Evolutionary conservation across 129 eudicot species (phyloP).

Genomic region (Flaveria ramosissima): DNA sequence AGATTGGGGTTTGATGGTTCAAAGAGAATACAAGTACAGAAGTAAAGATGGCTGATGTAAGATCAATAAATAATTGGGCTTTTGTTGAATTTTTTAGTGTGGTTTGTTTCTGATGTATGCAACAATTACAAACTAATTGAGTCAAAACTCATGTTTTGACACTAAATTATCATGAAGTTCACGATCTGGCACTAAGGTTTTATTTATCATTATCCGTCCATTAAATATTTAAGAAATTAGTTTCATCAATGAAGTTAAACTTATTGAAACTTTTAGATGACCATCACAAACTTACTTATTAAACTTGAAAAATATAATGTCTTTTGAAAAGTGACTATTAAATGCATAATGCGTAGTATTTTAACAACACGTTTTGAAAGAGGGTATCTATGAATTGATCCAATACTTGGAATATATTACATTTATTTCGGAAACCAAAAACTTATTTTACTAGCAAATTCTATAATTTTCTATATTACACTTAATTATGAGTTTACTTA

Average conservation of each 20-base stretch:
- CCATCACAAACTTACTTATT: no score
- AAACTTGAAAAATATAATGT: no score
- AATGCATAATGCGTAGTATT: no score
- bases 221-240: no score
- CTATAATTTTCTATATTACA: not conserved
- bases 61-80: conserved; percentile 34
- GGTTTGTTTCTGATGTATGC: conserved; percentile 41
- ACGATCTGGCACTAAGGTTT: conserved; percentile 19
- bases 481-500: no score
- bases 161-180: not conserved
- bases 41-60: conserved; percentile 43
- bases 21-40: conserved; percentile 35
- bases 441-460: not conserved
- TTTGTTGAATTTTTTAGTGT: conserved; percentile 29
- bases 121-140: conserved; percentile 1
- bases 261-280: no score
- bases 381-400: no score
- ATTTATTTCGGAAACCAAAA: not conserved
- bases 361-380: no score
- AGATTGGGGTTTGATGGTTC: conserved; percentile 36
- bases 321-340: no score
- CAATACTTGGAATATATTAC: no score
- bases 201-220: not conserved
- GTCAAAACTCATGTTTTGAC: conserved; percentile 10
- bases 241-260: no score